Conservation (phyloP, 1,284 basidiomycete species). For the Pseudozyma sp. region DNA sequence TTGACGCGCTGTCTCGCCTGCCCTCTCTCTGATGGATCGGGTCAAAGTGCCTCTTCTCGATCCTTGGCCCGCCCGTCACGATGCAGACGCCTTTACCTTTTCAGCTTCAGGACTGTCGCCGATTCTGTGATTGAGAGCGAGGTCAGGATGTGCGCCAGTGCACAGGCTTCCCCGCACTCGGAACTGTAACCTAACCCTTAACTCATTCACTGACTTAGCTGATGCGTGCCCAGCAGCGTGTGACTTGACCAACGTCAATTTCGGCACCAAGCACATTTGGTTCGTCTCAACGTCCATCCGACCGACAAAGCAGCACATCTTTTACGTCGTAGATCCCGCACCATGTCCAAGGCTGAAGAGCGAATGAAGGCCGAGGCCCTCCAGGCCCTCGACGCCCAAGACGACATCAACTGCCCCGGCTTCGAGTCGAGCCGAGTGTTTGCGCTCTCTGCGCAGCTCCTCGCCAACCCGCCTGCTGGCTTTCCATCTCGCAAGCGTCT, state of each 20-base stretch:
- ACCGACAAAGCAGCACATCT: not conserved
- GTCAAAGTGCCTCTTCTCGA: not conserved
- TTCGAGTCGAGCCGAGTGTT: constrained; percentile 63
- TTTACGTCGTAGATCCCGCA: constrained; percentile 2
- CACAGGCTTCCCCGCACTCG: constrained; percentile 15
- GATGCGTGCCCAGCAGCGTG: too few relatives aligned
- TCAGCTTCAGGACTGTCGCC: not conserved
- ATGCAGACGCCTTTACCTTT: not conserved
- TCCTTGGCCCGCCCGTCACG: constrained; percentile 4
- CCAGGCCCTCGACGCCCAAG: constrained; percentile 50
- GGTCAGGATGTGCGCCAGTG: not conserved
- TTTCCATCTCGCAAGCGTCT: constrained; percentile 57
- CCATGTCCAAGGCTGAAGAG: constrained; percentile 31
- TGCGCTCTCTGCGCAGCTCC: constrained; percentile 56
- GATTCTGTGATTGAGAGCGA: too few relatives aligned
- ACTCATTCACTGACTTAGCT: too few relatives aligned
- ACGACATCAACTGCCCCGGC: constrained; percentile 54
- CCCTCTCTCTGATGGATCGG: not conserved
- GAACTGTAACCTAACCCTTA: not conserved
- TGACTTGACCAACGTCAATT: too few relatives aligned
- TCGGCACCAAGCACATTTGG: not conserved
- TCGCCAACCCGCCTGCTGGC: constrained; percentile 51
- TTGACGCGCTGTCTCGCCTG: not conserved
- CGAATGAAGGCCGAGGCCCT: constrained; percentile 51
- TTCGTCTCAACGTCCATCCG: not conserved